These are phyloP conservation scores for Rosa persica DNA, from an alignment of 306 rosid species.

Conservation along the genomic window DNA sequence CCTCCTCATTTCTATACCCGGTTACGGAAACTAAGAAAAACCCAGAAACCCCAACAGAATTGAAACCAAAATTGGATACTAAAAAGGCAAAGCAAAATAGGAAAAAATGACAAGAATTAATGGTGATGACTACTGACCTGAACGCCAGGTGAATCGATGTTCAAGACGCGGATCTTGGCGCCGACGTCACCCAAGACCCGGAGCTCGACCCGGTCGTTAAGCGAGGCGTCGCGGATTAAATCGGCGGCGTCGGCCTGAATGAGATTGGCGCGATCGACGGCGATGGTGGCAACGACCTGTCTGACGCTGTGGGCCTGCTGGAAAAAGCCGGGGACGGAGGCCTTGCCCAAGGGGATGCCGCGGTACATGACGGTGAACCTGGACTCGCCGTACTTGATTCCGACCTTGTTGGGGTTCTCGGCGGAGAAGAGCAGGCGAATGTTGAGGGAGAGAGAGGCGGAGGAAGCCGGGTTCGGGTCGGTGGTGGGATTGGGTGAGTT, in stretches of 20 bases:
- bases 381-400: slow-evolving; percentile 90
- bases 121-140: slow-evolving; percentile 51
- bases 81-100: no score
- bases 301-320: slow-evolving; percentile 72
- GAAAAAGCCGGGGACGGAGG: slow-evolving; percentile 76
- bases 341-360: slow-evolving; percentile 84
- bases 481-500: slow-evolving; percentile 40
- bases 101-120: no score
- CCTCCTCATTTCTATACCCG: not conserved
- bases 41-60: not conserved
- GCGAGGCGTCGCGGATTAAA: slow-evolving; percentile 73
- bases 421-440: slow-evolving; percentile 76
- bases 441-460: slow-evolving; percentile 69
- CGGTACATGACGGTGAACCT: slow-evolving; percentile 93
- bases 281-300: slow-evolving; percentile 68
- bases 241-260: slow-evolving; percentile 86
- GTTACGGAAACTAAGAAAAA: not conserved
- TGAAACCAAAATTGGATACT: not conserved
- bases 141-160: slow-evolving; percentile 79
- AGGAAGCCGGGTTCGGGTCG: slow-evolving; percentile 22
- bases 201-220: slow-evolving; percentile 85
- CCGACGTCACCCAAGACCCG: slow-evolving; percentile 80
- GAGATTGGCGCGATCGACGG: slow-evolving; percentile 73
- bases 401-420: slow-evolving; percentile 86
- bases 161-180: slow-evolving; percentile 95